Conservation (phyloP, 257 asterid genomes). For the Ophiorrhiza pumila region DNA sequence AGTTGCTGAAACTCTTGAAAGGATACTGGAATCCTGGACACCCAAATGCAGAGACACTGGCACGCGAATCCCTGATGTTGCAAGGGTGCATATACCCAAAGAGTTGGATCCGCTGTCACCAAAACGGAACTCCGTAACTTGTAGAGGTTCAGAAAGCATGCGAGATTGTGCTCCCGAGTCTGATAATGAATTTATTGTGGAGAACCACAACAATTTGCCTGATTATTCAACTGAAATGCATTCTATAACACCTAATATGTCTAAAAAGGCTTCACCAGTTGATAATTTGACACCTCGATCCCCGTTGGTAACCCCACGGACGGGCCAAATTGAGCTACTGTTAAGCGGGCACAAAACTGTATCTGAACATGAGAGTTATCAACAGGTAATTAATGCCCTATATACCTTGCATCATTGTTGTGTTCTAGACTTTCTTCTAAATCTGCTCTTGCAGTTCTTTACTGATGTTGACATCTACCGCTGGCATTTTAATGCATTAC, state of each 20-base stretch:
- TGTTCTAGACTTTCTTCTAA: constrained; percentile 7
- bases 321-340: constrained; percentile 69
- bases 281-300: constrained; percentile 92
- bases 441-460: constrained; percentile 6
- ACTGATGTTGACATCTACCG: neutral
- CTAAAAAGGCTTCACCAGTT: constrained; percentile 56
- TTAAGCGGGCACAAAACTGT: constrained; percentile 62
- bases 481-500: neutral
- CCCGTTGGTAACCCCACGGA: constrained; percentile 81
- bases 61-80: constrained; percentile 54
- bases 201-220: constrained; percentile 38
- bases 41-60: constrained; percentile 49
- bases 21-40: constrained; percentile 77
- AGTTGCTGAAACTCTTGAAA: constrained; percentile 81
- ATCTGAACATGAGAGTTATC: constrained; percentile 76
- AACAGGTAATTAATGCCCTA: constrained; percentile 53
- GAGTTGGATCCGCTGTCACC: constrained; percentile 51
- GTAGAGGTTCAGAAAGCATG: constrained; percentile 47
- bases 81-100: constrained; percentile 36
- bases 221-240: constrained; percentile 38
- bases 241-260: constrained; percentile 36
- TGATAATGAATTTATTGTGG: constrained; percentile 39
- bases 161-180: constrained; percentile 45
- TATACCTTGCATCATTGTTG: neutral
- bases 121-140: constrained; percentile 41